Base-by-base conservation (phyloP, 306 rosid genomes). In the Fragaria ananassa region DNA sequence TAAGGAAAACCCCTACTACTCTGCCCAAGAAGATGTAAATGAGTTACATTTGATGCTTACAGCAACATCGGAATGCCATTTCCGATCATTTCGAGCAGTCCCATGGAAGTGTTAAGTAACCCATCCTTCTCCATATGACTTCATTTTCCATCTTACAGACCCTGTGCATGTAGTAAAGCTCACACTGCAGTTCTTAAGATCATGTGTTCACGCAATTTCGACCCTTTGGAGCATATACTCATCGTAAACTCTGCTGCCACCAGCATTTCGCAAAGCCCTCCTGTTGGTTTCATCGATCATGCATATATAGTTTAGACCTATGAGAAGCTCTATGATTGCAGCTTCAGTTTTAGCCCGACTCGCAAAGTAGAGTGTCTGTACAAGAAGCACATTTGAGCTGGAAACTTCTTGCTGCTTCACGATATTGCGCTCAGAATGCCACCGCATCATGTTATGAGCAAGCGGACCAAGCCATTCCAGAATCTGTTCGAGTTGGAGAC, bases 311-410 rank as follows among this genome's bases (percentile, higher is more conserved):
- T 87, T 88, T 6, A 95, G 85, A 79, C 97, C 97, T 71, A 90
- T 87, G 57, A 95, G 92, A 68, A 95, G 90, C 76, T 95, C 93
- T 11, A 79, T 76, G 18, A 95, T 86, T 47, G 92, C 93, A 73
- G 85, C 93, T 84, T 95, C 98, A 35, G 96, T 84, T 78, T 88
- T 92, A 8, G 79, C 79, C 81, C 80, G 89, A 56, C 82, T 79
- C 1, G 96, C 98, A 82, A 86, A 93, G 83, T 92, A 81, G 34
- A 95, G 92, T 17, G 99, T 95, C 66, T 87, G 96, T 0, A 95
- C 87, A 29, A 92, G 88, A 66, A 95, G 82, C 76, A 88, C 79
- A 60, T 72, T 82, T 34, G 90, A 70, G 69, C 83, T 76, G 9
- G 76, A 65, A 81, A 65, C 51, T 23, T 68, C 74, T 31, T 79